Evolutionary conservation across 768 basidiomycete genomes (phyloP).

Genomic region (Russula sp.): DNA sequence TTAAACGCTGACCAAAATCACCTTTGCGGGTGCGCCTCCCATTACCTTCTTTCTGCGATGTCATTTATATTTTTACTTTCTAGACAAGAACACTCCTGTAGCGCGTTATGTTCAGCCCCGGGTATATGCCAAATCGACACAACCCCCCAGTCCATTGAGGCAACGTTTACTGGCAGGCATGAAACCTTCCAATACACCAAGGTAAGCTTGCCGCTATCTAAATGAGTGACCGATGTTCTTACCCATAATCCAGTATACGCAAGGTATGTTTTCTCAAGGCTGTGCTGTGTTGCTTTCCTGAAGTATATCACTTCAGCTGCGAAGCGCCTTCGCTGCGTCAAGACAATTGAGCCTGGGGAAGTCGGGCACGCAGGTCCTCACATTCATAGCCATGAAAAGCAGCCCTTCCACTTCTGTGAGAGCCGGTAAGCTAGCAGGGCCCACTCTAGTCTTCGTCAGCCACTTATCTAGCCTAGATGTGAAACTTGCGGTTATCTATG

Average conservation of each 20-base stretch:
- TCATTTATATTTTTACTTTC: background rate
- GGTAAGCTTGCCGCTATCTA: constrained; percentile 31
- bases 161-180: constrained; percentile 54
- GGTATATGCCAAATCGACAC: constrained; percentile 59
- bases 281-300: background rate
- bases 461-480: constrained; percentile 36
- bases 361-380: constrained; percentile 43
- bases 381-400: constrained; percentile 40
- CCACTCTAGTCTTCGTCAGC: background rate
- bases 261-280: constrained; percentile 35
- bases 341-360: constrained; percentile 40
- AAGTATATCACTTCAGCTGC: constrained; percentile 33
- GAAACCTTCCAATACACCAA: constrained; percentile 63
- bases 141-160: constrained; percentile 53
- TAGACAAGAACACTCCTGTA: constrained; percentile 52
- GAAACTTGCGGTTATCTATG: constrained; percentile 54
- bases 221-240: background rate
- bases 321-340: constrained; percentile 46
- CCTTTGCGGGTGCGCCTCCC: constrained; percentile 50
- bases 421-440: constrained; percentile 31
- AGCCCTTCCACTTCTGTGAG: constrained; percentile 52
- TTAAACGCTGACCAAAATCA: constrained; percentile 38
- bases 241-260: constrained; percentile 39
- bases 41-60: background rate
- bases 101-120: constrained; percentile 35